phyloP scores from a whole-genome alignment of 2,329 filamentous ascomycete species.

The Epichloe elymi region DNA sequence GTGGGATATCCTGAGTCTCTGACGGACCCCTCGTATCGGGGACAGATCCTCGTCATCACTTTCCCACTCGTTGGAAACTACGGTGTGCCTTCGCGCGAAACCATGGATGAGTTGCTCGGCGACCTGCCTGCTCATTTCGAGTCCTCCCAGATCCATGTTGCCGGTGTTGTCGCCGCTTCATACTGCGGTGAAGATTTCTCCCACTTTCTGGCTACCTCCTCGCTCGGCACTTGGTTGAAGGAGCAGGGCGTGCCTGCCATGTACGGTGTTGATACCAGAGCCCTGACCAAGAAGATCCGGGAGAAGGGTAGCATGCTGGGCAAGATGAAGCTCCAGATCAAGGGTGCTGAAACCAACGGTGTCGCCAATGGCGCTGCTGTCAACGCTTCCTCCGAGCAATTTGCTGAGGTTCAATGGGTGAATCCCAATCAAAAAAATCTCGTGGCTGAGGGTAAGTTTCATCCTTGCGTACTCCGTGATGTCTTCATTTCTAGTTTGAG shows the following conservation, averaged over 20 bases:
- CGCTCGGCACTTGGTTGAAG: conserved; percentile 88
- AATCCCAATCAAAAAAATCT: conserved; percentile 90
- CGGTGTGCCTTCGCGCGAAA: conserved; percentile 73
- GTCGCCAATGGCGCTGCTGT: conserved; percentile 19
- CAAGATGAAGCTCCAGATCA: conserved; percentile 62
- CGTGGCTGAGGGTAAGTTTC: conserved; percentile 74
- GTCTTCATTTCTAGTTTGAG: conserved; percentile 2
- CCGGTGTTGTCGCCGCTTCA: conserved; percentile 77
- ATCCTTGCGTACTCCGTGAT: conserved; percentile 8
- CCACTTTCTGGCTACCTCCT: conserved; percentile 83
- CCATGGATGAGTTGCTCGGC: conserved; percentile 70
- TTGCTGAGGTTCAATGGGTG: conserved; percentile 75
- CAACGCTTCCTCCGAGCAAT: conserved; percentile 30
- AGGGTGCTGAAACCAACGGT: conserved; percentile 28
- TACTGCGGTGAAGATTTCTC: conserved; percentile 94
- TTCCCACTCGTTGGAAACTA: conserved; percentile 96
- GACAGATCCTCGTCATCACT: conserved; percentile 91
- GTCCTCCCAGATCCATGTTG: conserved; percentile 82
- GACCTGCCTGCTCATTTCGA: conserved; percentile 90
- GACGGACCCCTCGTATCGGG: conserved; percentile 76
- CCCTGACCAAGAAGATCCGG: conserved; percentile 86
- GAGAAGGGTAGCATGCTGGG: conserved; percentile 94
- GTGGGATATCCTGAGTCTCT: conserved; percentile 94
- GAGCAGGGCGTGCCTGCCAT: conserved; percentile 90
- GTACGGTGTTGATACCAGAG: conserved; percentile 86